Conservation (phyloP, 257 asterid species). For the Jacaranda copaia region DNA sequence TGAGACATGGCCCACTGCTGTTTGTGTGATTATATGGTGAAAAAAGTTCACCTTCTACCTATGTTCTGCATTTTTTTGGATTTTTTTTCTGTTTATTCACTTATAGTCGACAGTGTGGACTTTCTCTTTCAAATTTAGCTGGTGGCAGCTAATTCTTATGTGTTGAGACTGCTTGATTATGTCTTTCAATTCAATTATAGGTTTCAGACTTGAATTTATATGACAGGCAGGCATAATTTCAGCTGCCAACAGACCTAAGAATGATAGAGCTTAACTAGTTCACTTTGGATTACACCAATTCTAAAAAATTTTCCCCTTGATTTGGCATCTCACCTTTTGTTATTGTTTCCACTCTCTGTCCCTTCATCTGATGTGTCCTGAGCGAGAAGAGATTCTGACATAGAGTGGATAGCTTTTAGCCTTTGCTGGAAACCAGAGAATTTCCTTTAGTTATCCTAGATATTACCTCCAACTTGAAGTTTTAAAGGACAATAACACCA, state of each 20-base stretch:
- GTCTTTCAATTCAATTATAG: neutral
- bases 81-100: neutral
- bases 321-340: conserved; percentile 14
- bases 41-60: neutral
- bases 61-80: neutral
- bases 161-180: neutral
- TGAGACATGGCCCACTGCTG: neutral
- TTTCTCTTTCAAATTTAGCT: conserved; percentile 12
- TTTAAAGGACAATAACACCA: neutral
- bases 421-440: neutral
- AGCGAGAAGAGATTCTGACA: conserved; percentile 16
- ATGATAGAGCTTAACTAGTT: conserved; percentile 1
- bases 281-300: neutral
- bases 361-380: conserved; percentile 29
- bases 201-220: neutral
- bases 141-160: neutral
- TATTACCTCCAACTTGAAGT: neutral
- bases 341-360: neutral
- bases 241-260: conserved; percentile 1
- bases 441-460: neutral
- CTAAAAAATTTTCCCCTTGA: neutral
- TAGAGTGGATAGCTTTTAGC: neutral
- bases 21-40: neutral
- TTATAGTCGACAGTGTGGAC: neutral
- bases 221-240: neutral